Conservation (phyloP, 2,329 filamentous ascomycete species). For the Xylaria multiplex region DNA sequence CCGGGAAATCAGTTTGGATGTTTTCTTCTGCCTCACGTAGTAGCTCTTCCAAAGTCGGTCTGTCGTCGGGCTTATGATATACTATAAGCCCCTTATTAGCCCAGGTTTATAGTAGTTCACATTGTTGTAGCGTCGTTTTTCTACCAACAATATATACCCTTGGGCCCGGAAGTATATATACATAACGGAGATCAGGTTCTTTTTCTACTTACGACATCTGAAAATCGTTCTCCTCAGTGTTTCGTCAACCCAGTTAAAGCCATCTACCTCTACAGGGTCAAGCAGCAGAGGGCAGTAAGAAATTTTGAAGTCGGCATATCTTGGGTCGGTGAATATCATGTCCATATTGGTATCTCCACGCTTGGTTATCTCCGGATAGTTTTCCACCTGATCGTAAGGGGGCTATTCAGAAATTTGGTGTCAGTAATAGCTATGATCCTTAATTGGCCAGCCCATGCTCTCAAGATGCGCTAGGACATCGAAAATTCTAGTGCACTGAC, state of each 20-base stretch:
- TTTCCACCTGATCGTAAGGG: conserved; percentile 9
- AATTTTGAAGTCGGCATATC: conserved; percentile 26
- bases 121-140: too few relatives aligned
- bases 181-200: not conserved
- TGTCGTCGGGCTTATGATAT: conserved; percentile 39
- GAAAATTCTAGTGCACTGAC: too few relatives aligned
- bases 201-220: conserved; percentile 34
- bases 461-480: too few relatives aligned
- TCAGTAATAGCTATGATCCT: not conserved
- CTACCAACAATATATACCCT: too few relatives aligned
- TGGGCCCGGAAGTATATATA: not conserved
- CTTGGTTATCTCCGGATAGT: not conserved
- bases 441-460: too few relatives aligned
- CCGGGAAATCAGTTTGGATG: not conserved
- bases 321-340: not conserved
- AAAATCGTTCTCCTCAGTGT: conserved; percentile 38
- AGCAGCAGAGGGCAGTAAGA: conserved; percentile 41
- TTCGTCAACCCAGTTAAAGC: conserved; percentile 36
- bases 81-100: conserved; percentile 29
- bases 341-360: conserved; percentile 3
- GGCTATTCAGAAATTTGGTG: conserved; percentile 9
- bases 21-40: conserved; percentile 32
- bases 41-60: conserved; percentile 37
- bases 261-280: conserved; percentile 13
- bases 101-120: not conserved